These are phyloP conservation scores for Calonectria fujianensis DNA, from an alignment of 2,329 filamentous ascomycete species.

Conservation along the genomic window DNA sequence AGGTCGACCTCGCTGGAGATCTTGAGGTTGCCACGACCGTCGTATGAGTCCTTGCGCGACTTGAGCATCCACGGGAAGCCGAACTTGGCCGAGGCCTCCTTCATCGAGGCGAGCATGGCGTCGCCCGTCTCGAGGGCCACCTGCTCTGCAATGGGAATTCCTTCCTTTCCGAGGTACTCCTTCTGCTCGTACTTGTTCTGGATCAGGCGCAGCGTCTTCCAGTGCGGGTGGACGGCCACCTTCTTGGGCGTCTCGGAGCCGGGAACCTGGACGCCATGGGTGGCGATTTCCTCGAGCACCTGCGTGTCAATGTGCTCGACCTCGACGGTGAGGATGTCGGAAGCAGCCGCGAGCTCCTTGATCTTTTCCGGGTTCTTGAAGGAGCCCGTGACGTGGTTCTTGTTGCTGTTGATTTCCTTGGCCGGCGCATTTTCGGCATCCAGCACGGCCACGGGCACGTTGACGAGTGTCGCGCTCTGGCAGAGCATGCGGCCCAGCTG, in stretches of 20 bases:
- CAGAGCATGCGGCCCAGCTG: conserved; percentile 95
- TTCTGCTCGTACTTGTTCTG: conserved; percentile 97
- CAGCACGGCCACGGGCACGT: conserved; percentile 85
- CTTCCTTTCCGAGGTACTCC: conserved; percentile 80
- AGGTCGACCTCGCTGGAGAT: conserved; percentile 67
- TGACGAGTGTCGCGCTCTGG: conserved; percentile 85
- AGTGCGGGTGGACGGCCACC: conserved; percentile 85
- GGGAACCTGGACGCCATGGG: conserved; percentile 73
- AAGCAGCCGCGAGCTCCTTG: conserved; percentile 83
- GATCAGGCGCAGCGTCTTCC: conserved; percentile 90
- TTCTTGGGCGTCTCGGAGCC: conserved; percentile 63
- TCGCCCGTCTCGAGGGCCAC: conserved; percentile 75
- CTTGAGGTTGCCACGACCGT: conserved; percentile 84
- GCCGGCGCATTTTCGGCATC: conserved; percentile 86
- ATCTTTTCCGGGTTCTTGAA: conserved; percentile 91
- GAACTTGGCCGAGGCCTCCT: conserved; percentile 77
- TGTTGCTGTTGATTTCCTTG: conserved; percentile 87
- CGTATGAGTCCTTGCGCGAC: conserved; percentile 91
- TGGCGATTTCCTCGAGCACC: conserved; percentile 87
- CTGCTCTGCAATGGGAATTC: conserved; percentile 84
- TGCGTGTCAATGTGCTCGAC: conserved; percentile 97
- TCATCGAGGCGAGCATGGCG: conserved; percentile 76
- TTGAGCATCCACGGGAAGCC: conserved; percentile 96
- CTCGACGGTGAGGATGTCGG: conserved; percentile 91
- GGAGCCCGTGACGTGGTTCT: conserved; percentile 86